Evolutionary conservation across 2,329 filamentous ascomycete species (phyloP), one percentile per base, ranked within the genome.

Genomic region (Fusarium sp.): DNA sequence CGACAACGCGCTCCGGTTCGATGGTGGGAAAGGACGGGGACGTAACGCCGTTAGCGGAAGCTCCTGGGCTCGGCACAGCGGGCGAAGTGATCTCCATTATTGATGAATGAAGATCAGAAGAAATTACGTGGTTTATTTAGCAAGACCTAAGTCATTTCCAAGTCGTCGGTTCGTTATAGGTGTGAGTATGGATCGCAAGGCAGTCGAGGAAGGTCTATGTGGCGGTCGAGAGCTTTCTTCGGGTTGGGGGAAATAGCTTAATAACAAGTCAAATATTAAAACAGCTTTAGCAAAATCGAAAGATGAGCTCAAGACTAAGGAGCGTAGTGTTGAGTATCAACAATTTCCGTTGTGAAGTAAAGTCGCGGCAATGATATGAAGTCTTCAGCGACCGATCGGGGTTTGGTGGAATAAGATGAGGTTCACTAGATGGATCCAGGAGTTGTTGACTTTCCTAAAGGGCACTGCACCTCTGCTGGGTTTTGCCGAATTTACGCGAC

Each of bases 1-100:
- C 89, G 70, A 94, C 85, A 53, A 94, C 85, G 72, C 88, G 82
- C 69, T 82, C 84, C n/a, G 91, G 88, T 75, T 94, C 91, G 77
- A 93, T 82, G 66, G 84, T 82, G 62, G 83, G 82, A 71, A 89
- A 87, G 48, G 85, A 74, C 58, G 77, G 69, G 45, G 79, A 67
- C 43, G 78, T 66, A 52, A 84, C 79, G 74, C 85, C 85, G 76
- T 87, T 87, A 62, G 83, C 68, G 65, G 81, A 58, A 61, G 68
- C 62, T 54, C 65, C 78, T 64, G 83, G 74, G 67, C 79, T 79
- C 75, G 81, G 80, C 67, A 78, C 76, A 73, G 82, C 76, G 60
- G 84, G 78, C 61, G 85, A 81, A 58, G 82, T 82, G 70, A 86
- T 83, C 79, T 88, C 86, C 86, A 88, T 88, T 76, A 65, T 81